Base-by-base conservation (phyloP, 306 rosid species). In the Coriaria nepalensis region DNA sequence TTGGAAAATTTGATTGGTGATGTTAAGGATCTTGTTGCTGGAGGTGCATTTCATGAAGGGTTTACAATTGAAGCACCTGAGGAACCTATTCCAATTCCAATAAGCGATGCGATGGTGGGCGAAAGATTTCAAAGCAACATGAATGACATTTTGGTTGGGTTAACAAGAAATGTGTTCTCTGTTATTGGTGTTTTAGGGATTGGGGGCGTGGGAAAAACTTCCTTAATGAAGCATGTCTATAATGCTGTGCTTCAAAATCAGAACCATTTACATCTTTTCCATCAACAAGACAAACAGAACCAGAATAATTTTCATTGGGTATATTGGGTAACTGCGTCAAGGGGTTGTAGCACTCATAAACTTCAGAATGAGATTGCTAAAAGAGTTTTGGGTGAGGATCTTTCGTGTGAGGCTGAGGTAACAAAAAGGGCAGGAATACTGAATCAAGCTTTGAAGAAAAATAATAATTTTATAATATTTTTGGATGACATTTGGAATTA, bases 141-240 rank as follows among this genome's bases (percentile, higher is more conserved):
- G 9, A 4, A 37, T 12, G 57, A 6, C 56, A 71, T 71, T 11
- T 40, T 49, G 47, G 5, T 6, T 0, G 42, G 47, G 6, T 5
- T 57, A 8, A 14, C 0, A 36, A 46, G 54, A 29, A 55, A 53
- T 0, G 4, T 10, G 33, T 62, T 53, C 34, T 41, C 9, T 6
- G 40, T 0, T 47, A 45, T 69, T 54, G 73, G 71, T 0, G 2
- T 70, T 5, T 11, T 47, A 32, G 76, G 76, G 11, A 69, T 59
- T 56, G 76, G 65, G 0, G 73, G 80, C 7, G 62, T 58, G 7
- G 76, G 80, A 0, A 74, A 74, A 57, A 69, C 76, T 33, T 43
- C 47, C 4, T 13, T 74, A 2, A 64, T 57, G 10, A 50, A 41
- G 4, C 57, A 53, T 9, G 10, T 74, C 6, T 36, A 49, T 36